Evolutionary conservation across 306 rosid genomes (phyloP).

Genomic region (Malus sylvestris): DNA sequence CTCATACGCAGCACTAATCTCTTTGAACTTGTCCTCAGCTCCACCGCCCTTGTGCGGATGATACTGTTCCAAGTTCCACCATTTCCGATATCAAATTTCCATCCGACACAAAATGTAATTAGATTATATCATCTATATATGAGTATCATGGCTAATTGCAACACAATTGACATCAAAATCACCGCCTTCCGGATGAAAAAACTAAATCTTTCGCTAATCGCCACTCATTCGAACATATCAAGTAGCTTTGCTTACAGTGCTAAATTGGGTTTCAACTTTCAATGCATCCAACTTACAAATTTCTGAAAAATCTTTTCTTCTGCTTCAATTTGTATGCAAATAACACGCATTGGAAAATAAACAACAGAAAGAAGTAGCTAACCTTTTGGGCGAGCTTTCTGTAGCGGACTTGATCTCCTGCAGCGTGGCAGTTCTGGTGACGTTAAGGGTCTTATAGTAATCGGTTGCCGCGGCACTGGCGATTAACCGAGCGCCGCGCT

Average conservation of each 20-base stretch:
- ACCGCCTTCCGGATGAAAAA: neutral
- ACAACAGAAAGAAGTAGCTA: neutral
- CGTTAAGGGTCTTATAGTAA: slow-evolving; percentile 61
- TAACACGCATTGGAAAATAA: slow-evolving; percentile 7
- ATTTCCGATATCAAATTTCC: slow-evolving; percentile 4
- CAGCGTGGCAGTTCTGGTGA: slow-evolving; percentile 51
- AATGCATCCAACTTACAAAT: neutral
- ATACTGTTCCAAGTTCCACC: slow-evolving; percentile 41
- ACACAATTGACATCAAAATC: neutral
- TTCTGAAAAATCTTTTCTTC: neutral
- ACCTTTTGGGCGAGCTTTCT: slow-evolving; percentile 91
- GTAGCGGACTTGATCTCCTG: slow-evolving; percentile 67
- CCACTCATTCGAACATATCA: neutral
- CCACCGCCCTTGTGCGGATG: slow-evolving; percentile 88
- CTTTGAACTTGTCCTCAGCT: slow-evolving; percentile 90
- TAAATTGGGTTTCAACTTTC: neutral
- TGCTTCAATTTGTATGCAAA: slow-evolving; percentile 5
- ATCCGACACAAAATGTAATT: neutral
- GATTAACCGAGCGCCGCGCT: slow-evolving; percentile 10
- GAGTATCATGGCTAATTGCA: neutral
- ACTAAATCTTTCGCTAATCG: neutral
- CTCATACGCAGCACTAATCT: slow-evolving; percentile 97
- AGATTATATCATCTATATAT: neutral
- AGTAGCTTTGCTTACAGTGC: neutral
- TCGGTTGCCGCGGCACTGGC: slow-evolving; percentile 47